Conservation (phyloP, 768 basidiomycete species). For the Hydnum rufescens region DNA sequence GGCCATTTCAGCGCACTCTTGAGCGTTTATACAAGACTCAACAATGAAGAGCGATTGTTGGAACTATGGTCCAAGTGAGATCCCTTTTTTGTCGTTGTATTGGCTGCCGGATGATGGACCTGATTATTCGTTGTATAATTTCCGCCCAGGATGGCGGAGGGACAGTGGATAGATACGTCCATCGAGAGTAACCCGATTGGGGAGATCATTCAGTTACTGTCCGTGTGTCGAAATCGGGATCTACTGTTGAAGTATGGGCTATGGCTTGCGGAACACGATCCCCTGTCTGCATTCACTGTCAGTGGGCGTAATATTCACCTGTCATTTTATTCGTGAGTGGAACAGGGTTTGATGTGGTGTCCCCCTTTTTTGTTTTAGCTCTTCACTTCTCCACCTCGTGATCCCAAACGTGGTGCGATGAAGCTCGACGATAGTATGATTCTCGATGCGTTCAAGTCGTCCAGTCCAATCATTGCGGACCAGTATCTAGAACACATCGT, state of each 20-base stretch:
- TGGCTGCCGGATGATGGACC: constrained; percentile 1
- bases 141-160: constrained; percentile 37
- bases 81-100: not conserved
- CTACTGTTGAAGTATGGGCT: constrained; percentile 57
- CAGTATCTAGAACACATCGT: constrained; percentile 70
- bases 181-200: constrained; percentile 37
- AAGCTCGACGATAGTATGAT: constrained; percentile 40
- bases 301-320: constrained; percentile 1
- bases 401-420: constrained; percentile 35
- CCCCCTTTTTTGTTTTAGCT: constrained; percentile 24
- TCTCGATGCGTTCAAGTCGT: constrained; percentile 34
- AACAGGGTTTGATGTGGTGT: no score
- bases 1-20: constrained; percentile 43
- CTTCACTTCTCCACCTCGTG: constrained; percentile 26
- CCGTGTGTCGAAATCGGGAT: constrained; percentile 34
- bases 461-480: constrained; percentile 39
- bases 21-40: constrained; percentile 35
- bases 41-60: constrained; percentile 40
- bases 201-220: constrained; percentile 37
- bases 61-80: constrained; percentile 49
- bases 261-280: constrained; percentile 56
- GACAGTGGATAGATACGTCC: constrained; percentile 40
- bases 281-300: constrained; percentile 54
- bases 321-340: not conserved
- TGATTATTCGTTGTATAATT: constrained; percentile 7